Conservation (phyloP, 371 early-diverging fungal genomes). For the Actinomortierella ambigua region DNA sequence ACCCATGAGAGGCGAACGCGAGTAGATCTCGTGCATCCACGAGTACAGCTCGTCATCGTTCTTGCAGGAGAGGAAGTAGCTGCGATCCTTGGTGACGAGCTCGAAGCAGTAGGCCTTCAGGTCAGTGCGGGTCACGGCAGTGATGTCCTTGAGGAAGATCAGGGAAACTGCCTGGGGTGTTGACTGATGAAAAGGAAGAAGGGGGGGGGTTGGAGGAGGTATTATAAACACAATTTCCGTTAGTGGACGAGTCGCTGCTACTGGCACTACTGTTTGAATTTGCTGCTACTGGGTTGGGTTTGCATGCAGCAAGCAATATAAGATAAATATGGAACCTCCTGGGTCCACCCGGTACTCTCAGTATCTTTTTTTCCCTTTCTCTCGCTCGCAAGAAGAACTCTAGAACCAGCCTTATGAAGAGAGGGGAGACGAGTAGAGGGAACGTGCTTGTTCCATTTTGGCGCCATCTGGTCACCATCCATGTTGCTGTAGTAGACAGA, state of each 20-base stretch:
- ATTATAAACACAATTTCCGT: constrained; percentile 3
- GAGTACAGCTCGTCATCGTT: constrained; percentile 95
- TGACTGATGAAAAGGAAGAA: constrained; percentile 49
- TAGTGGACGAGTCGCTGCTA: too few relatives aligned
- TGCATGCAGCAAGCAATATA: constrained; percentile 3
- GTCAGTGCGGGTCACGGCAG: constrained; percentile 81
- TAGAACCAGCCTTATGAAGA: too few relatives aligned
- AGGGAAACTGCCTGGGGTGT: constrained; percentile 75
- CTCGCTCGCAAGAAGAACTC: too few relatives aligned
- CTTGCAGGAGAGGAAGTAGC: constrained; percentile 85
- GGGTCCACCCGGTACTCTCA: too few relatives aligned
- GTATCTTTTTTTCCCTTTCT: too few relatives aligned
- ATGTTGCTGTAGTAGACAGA: too few relatives aligned
- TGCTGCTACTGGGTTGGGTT: neutral
- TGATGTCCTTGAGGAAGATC: constrained; percentile 89
- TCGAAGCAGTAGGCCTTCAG: constrained; percentile 90
- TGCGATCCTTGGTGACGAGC: constrained; percentile 83
- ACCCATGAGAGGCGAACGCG: constrained; percentile 85
- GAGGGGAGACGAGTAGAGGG: too few relatives aligned
- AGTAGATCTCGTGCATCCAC: constrained; percentile 95
- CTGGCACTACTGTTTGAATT: too few relatives aligned
- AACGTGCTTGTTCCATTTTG: too few relatives aligned
- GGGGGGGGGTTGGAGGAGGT: neutral
- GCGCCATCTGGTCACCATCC: too few relatives aligned
- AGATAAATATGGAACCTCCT: too few relatives aligned